These are phyloP conservation scores for Thalia dealbata DNA, from an alignment of 176 grass and related monocot genomes.

Conservation along the genomic window DNA sequence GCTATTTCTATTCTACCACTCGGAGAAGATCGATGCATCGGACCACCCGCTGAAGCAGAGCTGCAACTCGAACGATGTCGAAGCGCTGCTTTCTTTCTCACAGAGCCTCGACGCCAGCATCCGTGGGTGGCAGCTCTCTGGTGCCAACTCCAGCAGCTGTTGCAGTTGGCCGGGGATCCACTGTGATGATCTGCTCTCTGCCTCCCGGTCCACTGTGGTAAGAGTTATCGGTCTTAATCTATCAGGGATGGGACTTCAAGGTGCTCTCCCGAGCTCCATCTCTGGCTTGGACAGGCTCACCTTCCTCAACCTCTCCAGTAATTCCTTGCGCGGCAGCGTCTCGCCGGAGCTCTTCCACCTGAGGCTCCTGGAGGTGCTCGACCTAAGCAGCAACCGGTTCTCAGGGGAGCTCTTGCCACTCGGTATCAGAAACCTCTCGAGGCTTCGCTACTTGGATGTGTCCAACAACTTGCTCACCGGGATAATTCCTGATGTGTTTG, in stretches of 20 bases:
- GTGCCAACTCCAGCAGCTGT: not conserved
- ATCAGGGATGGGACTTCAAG: not conserved
- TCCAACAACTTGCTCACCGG: not conserved
- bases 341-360: not conserved
- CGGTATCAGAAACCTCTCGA: not conserved
- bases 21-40: no score
- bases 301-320: constrained; percentile 7
- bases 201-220: not conserved
- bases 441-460: not conserved
- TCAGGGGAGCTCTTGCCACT: not conserved
- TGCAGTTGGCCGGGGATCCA: constrained; percentile 1
- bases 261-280: not conserved
- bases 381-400: not conserved
- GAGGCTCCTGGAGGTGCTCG: not conserved
- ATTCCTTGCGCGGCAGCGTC: not conserved
- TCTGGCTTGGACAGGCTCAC: not conserved
- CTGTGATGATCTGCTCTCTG: not conserved
- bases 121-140: not conserved
- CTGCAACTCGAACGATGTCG: not conserved
- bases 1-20: no score
- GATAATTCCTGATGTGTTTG: not conserved
- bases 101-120: not conserved
- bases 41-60: no score
- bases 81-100: not conserved
- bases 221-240: constrained; percentile 6